Evolutionary conservation across 1,284 basidiomycete genomes (phyloP), one percentile per base, ranked within the genome.

Genomic region (Ceratobasidium sp.): DNA sequence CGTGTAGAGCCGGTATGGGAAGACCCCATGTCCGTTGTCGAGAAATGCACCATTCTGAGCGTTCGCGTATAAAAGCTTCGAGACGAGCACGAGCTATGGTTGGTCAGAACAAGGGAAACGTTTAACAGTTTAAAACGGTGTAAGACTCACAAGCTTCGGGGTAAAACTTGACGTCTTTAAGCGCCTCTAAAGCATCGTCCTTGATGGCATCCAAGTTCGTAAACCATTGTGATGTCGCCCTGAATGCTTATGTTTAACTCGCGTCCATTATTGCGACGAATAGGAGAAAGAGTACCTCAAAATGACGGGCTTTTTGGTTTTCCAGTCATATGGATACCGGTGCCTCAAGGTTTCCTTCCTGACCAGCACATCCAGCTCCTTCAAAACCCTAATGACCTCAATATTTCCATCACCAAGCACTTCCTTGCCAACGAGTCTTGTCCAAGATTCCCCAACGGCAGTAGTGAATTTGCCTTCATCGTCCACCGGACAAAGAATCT

Each of bases 1-100:
- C 91, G 82, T 97, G 90, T 0, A 99, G 85, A 0, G 95, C 92
- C 0, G 97, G 97, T 78, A 99, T 98, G 0, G 98, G 98, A 0
- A 99, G 95, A 39, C 98, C 98, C 98, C 98, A 99, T 20, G 94
- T 93, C 20, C 98, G 92, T 83, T 99, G 98, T 2, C 98, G 92
- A 39, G 97, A 99, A 77, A 99, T 99, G 82, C 98, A 99, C 98
- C 98, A 99, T 85, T 99, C 98, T 0, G 95, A 96, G 3, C 98
- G 94, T 0, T 92, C 93, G 2, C 87, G 87, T 42, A 99, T 87
- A 83, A 96, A 98, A 0, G 95, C 87, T 79, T 94, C 91, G 4
- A 99, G 89, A 2, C 97, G 91, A 73, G 92, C 93, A 33, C 92
- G 91, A 6, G 95, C 95, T 96, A 77, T 13, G 58, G 1, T 66